phyloP scores from a whole-genome alignment of 2,329 filamentous ascomycete genomes.

The Microcyclospora tardicrescens region DNA sequence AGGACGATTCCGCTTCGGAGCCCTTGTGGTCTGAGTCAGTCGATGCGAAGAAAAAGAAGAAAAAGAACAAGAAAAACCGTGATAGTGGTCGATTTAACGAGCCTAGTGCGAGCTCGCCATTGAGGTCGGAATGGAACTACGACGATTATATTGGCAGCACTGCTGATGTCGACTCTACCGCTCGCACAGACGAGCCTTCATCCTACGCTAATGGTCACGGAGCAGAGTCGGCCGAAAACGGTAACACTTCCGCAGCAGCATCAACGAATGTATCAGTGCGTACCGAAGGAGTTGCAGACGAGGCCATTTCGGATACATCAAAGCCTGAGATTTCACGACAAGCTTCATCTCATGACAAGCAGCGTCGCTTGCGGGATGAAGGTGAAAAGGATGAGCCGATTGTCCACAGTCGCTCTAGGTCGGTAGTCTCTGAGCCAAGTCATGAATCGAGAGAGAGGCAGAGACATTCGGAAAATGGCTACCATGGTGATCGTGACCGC shows the following conservation, averaged over 20 bases:
- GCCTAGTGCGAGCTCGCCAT: constrained; percentile 29
- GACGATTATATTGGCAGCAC: constrained; percentile 29
- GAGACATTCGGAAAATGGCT: constrained; percentile 17
- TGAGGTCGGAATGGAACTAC: constrained; percentile 32
- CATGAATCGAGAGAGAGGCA: constrained; percentile 19
- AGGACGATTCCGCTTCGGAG: constrained; percentile 9
- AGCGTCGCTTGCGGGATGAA: not conserved
- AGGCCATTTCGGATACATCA: not conserved
- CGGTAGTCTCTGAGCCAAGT: constrained; percentile 14
- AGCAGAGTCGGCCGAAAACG: not conserved
- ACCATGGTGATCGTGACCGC: constrained; percentile 20
- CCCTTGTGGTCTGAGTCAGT: constrained; percentile 7
- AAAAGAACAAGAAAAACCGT: constrained; percentile 34
- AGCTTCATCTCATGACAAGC: not conserved
- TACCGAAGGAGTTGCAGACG: not conserved
- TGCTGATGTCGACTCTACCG: not conserved
- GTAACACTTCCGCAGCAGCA: too few relatives aligned
- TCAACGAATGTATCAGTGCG: too few relatives aligned
- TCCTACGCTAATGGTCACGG: constrained; percentile 1
- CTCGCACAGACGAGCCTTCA: constrained; percentile 1
- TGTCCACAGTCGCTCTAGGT: constrained; percentile 1
- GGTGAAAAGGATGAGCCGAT: not conserved
- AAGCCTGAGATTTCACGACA: not conserved
- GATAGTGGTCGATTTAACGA: constrained; percentile 30
- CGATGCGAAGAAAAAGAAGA: constrained; percentile 19